Evolutionary conservation across 225 moss, liverwort and hornwort genomes (phyloP).

Genomic region (Polytrichum commune): DNA sequence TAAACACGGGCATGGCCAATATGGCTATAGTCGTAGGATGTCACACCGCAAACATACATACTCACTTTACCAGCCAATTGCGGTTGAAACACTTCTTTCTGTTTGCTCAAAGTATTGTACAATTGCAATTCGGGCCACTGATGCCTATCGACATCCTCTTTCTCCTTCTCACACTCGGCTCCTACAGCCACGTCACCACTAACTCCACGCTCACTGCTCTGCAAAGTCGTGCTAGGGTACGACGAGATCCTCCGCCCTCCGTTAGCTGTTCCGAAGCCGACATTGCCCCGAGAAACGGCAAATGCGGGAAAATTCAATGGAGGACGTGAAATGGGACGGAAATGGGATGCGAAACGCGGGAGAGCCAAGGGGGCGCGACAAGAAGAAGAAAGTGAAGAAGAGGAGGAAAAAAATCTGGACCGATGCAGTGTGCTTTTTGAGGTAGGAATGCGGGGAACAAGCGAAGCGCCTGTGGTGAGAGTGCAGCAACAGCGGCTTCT

Average conservation of each 20-base stretch:
- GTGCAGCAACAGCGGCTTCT: neutral
- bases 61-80: constrained; percentile 86
- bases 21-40: constrained; percentile 94
- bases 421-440: neutral
- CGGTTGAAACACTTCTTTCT: constrained; percentile 78
- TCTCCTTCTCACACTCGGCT: neutral
- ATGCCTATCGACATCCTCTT: constrained; percentile 3
- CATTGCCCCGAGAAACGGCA: neutral
- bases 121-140: constrained; percentile 52
- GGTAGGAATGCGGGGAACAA: neutral
- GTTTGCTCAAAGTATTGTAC: constrained; percentile 89
- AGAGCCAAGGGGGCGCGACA: neutral
- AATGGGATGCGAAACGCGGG: neutral
- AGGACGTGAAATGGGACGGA: neutral
- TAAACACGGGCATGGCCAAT: constrained; percentile 98
- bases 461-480: neutral
- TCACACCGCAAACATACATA: constrained; percentile 99
- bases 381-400: neutral
- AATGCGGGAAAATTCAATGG: neutral
- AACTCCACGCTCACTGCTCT: neutral
- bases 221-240: neutral
- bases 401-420: neutral
- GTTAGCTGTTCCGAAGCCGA: neutral
- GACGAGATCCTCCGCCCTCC: neutral
- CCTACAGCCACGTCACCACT: neutral